Percentiles rank a stretch among this genome's conserved stretches.
These are phyloP conservation scores for Zalerion maritima DNA, from an alignment of 495 filamentous ascomycete genomes.

Conservation along the genomic window DNA sequence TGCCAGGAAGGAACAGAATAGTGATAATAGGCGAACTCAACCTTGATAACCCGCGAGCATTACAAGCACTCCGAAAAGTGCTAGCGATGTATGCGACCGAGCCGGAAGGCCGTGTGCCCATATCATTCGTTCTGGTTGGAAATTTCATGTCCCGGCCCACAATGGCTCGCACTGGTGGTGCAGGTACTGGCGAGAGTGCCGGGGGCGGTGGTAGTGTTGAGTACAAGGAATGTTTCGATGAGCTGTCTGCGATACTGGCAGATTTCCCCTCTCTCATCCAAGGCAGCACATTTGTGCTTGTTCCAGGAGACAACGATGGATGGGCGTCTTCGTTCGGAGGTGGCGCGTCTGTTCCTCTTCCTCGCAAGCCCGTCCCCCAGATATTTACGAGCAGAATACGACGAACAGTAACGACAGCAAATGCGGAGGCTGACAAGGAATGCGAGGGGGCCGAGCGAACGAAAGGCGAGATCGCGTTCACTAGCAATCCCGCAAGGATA, in stretches of 20 bases:
- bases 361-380: slow-evolving; percentile 61
- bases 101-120: slow-evolving; percentile 48
- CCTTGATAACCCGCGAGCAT: slow-evolving; percentile 62
- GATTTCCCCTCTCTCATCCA: slow-evolving; percentile 78
- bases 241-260: slow-evolving; percentile 63
- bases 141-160: slow-evolving; percentile 68
- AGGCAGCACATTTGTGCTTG: slow-evolving; percentile 70
- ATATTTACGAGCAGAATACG: slow-evolving; percentile 74
- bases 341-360: slow-evolving; percentile 63
- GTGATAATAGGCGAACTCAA: slow-evolving; percentile 69
- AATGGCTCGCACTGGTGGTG: slow-evolving; percentile 51
- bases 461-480: slow-evolving; percentile 65
- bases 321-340: slow-evolving; percentile 77
- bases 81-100: slow-evolving; percentile 53
- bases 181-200: too few species aligned
- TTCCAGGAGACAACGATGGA: slow-evolving; percentile 91
- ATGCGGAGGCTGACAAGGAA: slow-evolving; percentile 34
- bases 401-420: slow-evolving; percentile 63
- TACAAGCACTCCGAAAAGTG: slow-evolving; percentile 65
- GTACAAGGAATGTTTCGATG: slow-evolving; percentile 90
- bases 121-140: slow-evolving; percentile 66
- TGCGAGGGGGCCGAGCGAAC: slow-evolving; percentile 27
- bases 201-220: slow-evolving; percentile 59
- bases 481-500: slow-evolving; percentile 69
- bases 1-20: slow-evolving; percentile 37